Conservation (phyloP, 306 rosid genomes). For the Begonia fuchsioides region DNA sequence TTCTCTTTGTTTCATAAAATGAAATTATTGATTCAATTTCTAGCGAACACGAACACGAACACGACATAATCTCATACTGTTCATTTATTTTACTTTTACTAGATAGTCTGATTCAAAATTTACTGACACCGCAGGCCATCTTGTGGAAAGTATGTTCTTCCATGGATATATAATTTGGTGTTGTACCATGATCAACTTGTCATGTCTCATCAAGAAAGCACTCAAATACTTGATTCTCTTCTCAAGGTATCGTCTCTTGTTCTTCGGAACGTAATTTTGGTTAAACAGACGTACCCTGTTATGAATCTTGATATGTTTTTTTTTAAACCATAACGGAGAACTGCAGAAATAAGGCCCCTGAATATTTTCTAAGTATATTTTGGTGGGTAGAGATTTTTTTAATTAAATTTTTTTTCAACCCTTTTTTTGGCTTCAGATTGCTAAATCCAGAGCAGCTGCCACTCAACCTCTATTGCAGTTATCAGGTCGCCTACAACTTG, state of each 20-base stretch:
- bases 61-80: background rate
- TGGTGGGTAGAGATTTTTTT: too few relatives aligned
- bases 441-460: constrained; percentile 46
- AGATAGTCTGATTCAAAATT: background rate
- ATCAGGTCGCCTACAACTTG: constrained; percentile 78
- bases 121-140: constrained; percentile 38
- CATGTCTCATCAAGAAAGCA: constrained; percentile 27
- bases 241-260: constrained; percentile 29
- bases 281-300: too few relatives aligned
- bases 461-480: constrained; percentile 54
- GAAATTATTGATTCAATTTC: background rate
- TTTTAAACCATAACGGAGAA: too few relatives aligned
- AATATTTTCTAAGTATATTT: too few relatives aligned
- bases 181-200: constrained; percentile 45
- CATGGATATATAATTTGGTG: constrained; percentile 73
- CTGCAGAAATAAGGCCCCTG: too few relatives aligned
- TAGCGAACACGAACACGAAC: background rate
- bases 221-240: constrained; percentile 40
- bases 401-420: too few relatives aligned
- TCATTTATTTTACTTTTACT: background rate
- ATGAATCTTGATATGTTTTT: too few relatives aligned
- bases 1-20: too few relatives aligned
- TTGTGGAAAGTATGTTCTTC: constrained; percentile 51
- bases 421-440: constrained; percentile 27
- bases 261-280: background rate